A percentile compares a stretch with the other conserved stretches of the same genome.
These are phyloP conservation scores for Tuber magnatum DNA, from an alignment of 495 filamentous ascomycete species.

Conservation along the genomic window DNA sequence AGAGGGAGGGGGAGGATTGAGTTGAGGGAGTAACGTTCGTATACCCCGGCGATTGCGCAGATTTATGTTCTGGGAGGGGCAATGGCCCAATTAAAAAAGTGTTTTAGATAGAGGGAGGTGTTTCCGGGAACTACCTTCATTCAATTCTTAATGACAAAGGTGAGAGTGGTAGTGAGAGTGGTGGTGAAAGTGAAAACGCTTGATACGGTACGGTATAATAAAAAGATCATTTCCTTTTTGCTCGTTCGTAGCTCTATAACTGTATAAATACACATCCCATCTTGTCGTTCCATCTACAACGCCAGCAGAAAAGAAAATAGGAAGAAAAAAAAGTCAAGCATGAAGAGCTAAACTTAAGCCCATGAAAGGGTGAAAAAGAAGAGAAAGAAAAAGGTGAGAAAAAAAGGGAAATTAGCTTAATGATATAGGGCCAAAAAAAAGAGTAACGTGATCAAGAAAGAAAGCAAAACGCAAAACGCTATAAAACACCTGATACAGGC, in stretches of 20 bases:
- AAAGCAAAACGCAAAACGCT: background rate
- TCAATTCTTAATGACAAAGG: background rate
- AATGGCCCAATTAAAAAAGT: constrained; percentile 9
- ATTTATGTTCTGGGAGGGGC: background rate
- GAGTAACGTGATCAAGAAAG: constrained; percentile 9
- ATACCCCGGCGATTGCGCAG: background rate
- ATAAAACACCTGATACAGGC: constrained; percentile 17
- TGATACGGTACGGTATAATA: background rate
- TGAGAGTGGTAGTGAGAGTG: too few relatives aligned
- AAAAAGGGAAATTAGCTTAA: background rate
- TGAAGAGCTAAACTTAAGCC: constrained; percentile 22
- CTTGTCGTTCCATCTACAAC: constrained; percentile 18
- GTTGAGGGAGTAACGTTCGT: background rate
- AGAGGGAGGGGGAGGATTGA: constrained; percentile 58
- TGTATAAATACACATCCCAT: constrained; percentile 29
- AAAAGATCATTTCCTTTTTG: background rate
- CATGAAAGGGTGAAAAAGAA: constrained; percentile 26
- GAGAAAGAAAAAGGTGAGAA: constrained; percentile 2
- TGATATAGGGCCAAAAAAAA: background rate
- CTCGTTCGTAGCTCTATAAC: constrained; percentile 23
- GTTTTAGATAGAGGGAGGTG: constrained; percentile 12
- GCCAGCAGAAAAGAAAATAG: constrained; percentile 15
- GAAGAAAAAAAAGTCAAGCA: constrained; percentile 17
- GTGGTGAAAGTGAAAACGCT: background rate
- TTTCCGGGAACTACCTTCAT: background rate